These are phyloP conservation scores for Coemansia sp. DNA, from an alignment of 371 early-diverging fungal genomes.

Conservation along the genomic window DNA sequence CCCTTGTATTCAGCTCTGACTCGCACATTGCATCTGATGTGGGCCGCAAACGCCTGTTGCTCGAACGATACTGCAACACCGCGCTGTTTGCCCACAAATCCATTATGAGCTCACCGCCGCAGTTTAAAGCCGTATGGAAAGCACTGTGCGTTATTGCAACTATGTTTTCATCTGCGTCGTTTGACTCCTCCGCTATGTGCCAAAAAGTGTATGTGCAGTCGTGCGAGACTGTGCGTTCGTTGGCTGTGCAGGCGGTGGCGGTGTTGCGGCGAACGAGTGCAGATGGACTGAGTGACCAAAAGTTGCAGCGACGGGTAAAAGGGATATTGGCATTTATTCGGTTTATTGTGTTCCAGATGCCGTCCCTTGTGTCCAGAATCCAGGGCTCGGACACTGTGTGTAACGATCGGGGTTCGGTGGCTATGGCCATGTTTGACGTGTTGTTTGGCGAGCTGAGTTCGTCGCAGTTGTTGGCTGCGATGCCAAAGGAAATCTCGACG, in stretches of 20 bases:
- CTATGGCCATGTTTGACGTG: constrained; percentile 24
- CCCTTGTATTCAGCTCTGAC: constrained; percentile 19
- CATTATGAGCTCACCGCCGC: constrained; percentile 27
- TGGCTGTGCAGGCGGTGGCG: constrained; percentile 13
- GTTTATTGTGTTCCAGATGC: constrained; percentile 42
- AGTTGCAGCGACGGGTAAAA: constrained; percentile 13
- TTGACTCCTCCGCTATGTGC: constrained; percentile 19
- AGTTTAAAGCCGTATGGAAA: constrained; percentile 32
- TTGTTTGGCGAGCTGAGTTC: constrained; percentile 23
- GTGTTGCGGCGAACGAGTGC: constrained; percentile 3
- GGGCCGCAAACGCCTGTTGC: constrained; percentile 27
- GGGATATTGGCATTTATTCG: constrained; percentile 25
- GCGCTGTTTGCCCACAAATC: constrained; percentile 17
- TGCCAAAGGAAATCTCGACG: constrained; percentile 5
- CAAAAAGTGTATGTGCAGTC: constrained; percentile 16
- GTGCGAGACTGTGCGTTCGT: constrained; percentile 12
- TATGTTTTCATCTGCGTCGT: constrained; percentile 20
- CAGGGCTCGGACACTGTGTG: not conserved
- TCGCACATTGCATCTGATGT: constrained; percentile 15
- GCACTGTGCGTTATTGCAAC: constrained; percentile 28
- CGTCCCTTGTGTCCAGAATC: constrained; percentile 16
- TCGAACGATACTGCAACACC: constrained; percentile 17
- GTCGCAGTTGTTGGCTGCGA: not conserved
- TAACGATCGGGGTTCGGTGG: not conserved
- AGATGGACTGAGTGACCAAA: constrained; percentile 6